A percentile compares a stretch with the other conserved stretches of the same genome.
Evolutionary conservation across 441 rosid species (phyloP).

Genomic region (Erysimum pusillum): DNA sequence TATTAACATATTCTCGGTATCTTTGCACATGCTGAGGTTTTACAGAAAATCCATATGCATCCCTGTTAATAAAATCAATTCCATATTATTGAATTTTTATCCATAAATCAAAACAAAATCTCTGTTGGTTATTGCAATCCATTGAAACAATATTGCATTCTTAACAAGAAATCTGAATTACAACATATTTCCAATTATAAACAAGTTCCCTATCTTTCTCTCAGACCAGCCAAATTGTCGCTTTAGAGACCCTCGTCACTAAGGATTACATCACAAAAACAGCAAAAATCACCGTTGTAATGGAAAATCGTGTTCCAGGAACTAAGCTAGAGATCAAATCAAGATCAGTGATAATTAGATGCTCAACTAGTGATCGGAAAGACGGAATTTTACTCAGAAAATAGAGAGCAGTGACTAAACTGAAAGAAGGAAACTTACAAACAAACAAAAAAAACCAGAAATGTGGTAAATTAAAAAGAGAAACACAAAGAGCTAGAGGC

Average conservation of each 20-base stretch:
- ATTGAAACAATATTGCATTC: conserved; percentile 28
- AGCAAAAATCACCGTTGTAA: conserved; percentile 17
- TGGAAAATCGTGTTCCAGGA: not conserved
- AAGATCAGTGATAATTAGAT: conserved; percentile 13
- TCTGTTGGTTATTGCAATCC: not conserved
- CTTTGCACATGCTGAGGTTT: conserved; percentile 96
- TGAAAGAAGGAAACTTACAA: conserved; percentile 1
- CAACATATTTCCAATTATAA: not conserved
- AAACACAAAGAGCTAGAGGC: not conserved
- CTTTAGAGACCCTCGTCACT: not conserved
- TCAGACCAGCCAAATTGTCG: conserved; percentile 15
- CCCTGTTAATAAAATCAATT: conserved; percentile 65
- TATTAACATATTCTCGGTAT: conserved; percentile 91
- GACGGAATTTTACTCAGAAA: conserved; percentile 15
- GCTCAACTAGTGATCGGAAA: conserved; percentile 3
- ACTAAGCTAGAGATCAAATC: conserved; percentile 33
- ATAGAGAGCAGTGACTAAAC: not conserved
- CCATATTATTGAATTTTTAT: conserved; percentile 22
- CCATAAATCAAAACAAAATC: conserved; percentile 3
- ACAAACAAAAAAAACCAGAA: not conserved
- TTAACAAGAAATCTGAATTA: conserved; percentile 37
- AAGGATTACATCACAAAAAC: conserved; percentile 35
- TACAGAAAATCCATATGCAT: conserved; percentile 96
- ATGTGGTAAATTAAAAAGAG: not conserved
- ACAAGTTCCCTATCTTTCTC: conserved; percentile 5